phyloP scores from a whole-genome alignment of 1,139 yeast genomes.

The Sugiyamaella paludigena region DNA sequence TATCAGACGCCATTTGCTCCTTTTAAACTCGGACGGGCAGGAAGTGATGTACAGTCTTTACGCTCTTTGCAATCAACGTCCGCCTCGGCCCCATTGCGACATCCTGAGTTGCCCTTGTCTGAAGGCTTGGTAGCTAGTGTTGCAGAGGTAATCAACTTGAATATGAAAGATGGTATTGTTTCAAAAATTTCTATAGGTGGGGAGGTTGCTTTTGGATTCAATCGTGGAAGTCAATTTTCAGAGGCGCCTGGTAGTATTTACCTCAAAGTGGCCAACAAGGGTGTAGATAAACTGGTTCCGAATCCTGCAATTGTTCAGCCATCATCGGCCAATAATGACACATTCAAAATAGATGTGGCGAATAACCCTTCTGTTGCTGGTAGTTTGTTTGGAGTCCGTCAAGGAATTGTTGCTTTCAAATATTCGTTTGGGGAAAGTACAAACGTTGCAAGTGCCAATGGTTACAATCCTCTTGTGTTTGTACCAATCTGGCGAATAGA shows the following conservation, averaged over 20 bases:
- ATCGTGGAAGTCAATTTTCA: constrained; percentile 50
- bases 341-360: constrained; percentile 15
- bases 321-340: constrained; percentile 9
- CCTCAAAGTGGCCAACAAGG: constrained; percentile 19
- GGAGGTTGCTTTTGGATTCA: constrained; percentile 72
- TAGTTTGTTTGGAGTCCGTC: constrained; percentile 17
- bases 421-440: constrained; percentile 5
- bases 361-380: constrained; percentile 13
- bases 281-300: constrained; percentile 23
- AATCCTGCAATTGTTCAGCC: constrained; percentile 26
- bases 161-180: constrained; percentile 62
- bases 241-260: constrained; percentile 22
- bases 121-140: constrained; percentile 72
- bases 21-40: constrained; percentile 10
- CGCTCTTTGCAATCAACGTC: constrained; percentile 26
- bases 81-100: constrained; percentile 42
- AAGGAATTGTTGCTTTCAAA: constrained; percentile 48
- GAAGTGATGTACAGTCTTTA: constrained; percentile 26
- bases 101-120: constrained; percentile 48
- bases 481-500: constrained; percentile 90
- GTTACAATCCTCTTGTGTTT: constrained; percentile 60
- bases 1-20: constrained; percentile 13
- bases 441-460: constrained; percentile 16
- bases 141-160: constrained; percentile 78
- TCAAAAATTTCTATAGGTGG: constrained; percentile 64